Conservation (phyloP, 2,329 filamentous ascomycete genomes). For the Cadophora sp. region DNA sequence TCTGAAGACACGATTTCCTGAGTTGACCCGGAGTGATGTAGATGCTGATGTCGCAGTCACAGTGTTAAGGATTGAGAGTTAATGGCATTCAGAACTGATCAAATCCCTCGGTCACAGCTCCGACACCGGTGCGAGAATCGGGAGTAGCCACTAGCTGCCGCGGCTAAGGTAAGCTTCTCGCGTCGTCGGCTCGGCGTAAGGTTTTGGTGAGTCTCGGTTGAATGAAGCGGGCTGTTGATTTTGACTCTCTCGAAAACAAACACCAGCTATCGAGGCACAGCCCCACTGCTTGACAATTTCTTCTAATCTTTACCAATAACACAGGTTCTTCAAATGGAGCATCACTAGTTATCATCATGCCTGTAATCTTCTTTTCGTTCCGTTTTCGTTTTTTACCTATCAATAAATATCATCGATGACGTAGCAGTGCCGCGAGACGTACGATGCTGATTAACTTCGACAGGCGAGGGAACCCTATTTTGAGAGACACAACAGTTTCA, state of each 20-base stretch:
- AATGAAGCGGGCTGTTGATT: background rate
- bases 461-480: background rate
- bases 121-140: background rate
- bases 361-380: background rate
- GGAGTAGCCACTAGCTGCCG: background rate
- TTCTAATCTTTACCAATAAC: background rate
- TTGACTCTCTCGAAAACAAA: background rate
- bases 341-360: background rate
- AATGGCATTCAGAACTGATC: background rate
- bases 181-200: background rate
- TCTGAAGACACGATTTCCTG: no score
- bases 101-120: background rate
- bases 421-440: background rate
- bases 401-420: background rate
- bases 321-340: background rate
- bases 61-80: background rate
- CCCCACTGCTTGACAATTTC: background rate
- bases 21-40: no score
- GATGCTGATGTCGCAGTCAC: no score
- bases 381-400: conserved; percentile 3
- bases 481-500: background rate
- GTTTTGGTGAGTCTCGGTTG: background rate
- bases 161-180: conserved; percentile 2
- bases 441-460: background rate
- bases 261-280: background rate